Conservation (phyloP, 2,329 filamentous ascomycete species). For the Fusarium albosuccineum region DNA sequence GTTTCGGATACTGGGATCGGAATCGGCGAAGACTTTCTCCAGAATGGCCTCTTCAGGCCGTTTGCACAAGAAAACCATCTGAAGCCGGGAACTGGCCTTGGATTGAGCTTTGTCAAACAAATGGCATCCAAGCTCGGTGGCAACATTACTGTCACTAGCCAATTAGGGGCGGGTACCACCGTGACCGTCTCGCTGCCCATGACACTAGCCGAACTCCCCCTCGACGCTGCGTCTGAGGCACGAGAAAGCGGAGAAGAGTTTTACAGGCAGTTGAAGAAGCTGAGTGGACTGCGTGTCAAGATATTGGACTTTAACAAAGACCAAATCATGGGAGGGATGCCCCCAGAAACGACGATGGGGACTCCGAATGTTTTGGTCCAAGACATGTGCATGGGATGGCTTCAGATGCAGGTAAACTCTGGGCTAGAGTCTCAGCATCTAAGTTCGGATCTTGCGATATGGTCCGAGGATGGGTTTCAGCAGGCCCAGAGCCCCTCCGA, state of each 20-base stretch:
- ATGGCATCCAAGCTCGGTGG: slow-evolving; percentile 71
- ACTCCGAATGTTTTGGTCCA: slow-evolving; percentile 19
- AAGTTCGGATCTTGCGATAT: slow-evolving; percentile 48
- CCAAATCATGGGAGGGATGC: background rate
- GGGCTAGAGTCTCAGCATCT: slow-evolving; percentile 7
- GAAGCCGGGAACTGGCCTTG: slow-evolving; percentile 72
- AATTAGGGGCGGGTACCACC: slow-evolving; percentile 53
- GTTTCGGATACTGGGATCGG: slow-evolving; percentile 76
- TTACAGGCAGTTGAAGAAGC: slow-evolving; percentile 42
- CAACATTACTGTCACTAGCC: slow-evolving; percentile 68
- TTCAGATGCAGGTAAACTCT: slow-evolving; percentile 38
- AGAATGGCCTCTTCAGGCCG: slow-evolving; percentile 70
- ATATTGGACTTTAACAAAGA: slow-evolving; percentile 15
- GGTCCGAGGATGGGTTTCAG: slow-evolving; percentile 32
- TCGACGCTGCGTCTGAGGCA: background rate
- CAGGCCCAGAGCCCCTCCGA: background rate
- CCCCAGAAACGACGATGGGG: background rate
- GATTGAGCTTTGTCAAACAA: slow-evolving; percentile 72
- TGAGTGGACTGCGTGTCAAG: slow-evolving; percentile 49
- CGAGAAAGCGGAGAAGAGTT: slow-evolving; percentile 46
- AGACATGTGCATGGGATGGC: slow-evolving; percentile 22
- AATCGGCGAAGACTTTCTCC: slow-evolving; percentile 73
- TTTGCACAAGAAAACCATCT: slow-evolving; percentile 75
- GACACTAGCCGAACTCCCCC: slow-evolving; percentile 3
- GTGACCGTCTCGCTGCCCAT: slow-evolving; percentile 52